Evolutionary conservation across 2,329 filamentous ascomycete species (phyloP).

Genomic region (Colletotrichum brevisporum): DNA sequence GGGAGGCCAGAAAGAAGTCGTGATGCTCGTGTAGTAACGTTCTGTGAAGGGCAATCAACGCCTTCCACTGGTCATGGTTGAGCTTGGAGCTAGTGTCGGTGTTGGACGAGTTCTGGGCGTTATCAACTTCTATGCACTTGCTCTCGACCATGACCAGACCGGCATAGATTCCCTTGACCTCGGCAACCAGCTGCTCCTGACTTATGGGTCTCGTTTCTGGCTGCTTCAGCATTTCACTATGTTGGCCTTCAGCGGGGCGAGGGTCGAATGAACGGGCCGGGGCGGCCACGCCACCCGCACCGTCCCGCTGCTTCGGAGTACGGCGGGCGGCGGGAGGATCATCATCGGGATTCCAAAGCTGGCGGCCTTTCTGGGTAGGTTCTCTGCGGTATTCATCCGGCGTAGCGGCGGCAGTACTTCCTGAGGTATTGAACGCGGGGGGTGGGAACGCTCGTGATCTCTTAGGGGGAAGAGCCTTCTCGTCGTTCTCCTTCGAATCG

Average conservation of each 20-base stretch:
- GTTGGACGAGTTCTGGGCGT: slow-evolving; percentile 65
- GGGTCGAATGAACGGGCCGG: rapidly evolving
- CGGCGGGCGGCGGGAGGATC: background rate
- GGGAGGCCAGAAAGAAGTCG: slow-evolving; percentile 88
- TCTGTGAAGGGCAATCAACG: slow-evolving; percentile 84
- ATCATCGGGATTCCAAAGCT: slow-evolving; percentile 6
- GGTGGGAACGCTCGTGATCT: too few relatives aligned
- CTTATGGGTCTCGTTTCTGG: slow-evolving; percentile 78
- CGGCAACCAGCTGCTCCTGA: slow-evolving; percentile 82
- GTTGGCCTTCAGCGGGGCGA: rapidly evolving
- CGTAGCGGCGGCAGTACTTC: too few relatives aligned
- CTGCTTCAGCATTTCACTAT: slow-evolving; percentile 54
- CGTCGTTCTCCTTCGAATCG: too few relatives aligned
- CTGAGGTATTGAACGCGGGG: too few relatives aligned
- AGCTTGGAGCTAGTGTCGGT: slow-evolving; percentile 58
- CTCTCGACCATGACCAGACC: slow-evolving; percentile 89
- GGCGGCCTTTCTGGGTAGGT: background rate
- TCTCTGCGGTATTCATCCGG: slow-evolving; percentile 6
- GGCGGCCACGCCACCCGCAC: rapidly evolving
- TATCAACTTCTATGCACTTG: slow-evolving; percentile 88
- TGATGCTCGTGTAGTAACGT: slow-evolving; percentile 87
- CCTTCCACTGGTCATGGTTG: slow-evolving; percentile 83
- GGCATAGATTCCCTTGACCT: slow-evolving; percentile 88
- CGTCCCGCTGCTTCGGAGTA: background rate
- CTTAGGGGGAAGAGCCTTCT: too few relatives aligned